Conservation (phyloP, 2,329 filamentous ascomycete species). For the Arthroderma uncinatum region DNA sequence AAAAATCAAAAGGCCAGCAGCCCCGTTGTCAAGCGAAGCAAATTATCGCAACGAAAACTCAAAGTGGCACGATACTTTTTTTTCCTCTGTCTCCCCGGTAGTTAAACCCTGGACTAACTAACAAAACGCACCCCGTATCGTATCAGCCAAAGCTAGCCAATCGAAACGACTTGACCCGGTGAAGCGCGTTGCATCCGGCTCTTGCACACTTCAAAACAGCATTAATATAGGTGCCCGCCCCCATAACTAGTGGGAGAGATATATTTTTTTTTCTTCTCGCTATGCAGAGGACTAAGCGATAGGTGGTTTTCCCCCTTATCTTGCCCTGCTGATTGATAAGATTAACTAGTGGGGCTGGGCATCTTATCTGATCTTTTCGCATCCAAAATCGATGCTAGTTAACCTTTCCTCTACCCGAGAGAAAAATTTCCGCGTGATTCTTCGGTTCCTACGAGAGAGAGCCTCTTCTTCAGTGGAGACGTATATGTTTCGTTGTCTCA, state of each 20-base stretch:
- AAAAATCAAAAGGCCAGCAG: too few relatives aligned
- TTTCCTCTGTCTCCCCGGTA: too few relatives aligned
- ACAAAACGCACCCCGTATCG: neutral
- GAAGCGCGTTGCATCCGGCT: neutral
- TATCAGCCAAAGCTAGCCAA: neutral
- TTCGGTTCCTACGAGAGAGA: neutral
- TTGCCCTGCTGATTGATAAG: constrained; percentile 6
- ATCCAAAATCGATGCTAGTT: neutral
- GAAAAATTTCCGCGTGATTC: neutral
- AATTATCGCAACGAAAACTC: neutral
- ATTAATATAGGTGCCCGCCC: too few relatives aligned
- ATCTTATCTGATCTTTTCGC: constrained; percentile 10
- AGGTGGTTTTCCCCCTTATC: neutral
- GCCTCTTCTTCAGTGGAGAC: neutral
- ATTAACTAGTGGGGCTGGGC: neutral
- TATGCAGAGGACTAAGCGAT: neutral
- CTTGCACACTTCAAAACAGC: neutral
- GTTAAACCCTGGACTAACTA: too few relatives aligned
- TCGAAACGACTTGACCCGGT: neutral
- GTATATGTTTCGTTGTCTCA: neutral
- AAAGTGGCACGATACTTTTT: constrained; percentile 1
- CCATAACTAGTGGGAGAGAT: neutral
- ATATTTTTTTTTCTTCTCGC: neutral
- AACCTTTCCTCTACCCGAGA: neutral
- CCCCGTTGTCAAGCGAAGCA: neutral